These are phyloP conservation scores for Macaranga tanarius DNA, from an alignment of 441 rosid species.

Conservation along the genomic window DNA sequence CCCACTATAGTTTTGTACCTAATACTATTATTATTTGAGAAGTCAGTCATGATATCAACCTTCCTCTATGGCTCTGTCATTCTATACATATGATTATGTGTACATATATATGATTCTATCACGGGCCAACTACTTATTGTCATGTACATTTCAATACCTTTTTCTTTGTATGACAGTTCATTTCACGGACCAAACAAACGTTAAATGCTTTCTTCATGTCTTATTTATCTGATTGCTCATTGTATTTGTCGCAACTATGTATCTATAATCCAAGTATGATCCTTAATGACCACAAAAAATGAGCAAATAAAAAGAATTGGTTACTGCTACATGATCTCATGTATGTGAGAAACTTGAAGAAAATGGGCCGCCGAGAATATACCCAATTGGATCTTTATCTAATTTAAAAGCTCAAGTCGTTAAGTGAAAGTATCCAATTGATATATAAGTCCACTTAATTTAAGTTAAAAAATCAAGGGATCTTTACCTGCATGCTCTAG, in stretches of 20 bases:
- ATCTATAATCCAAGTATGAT: background rate
- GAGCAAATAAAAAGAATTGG: background rate
- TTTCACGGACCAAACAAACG: background rate
- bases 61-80: background rate
- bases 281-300: background rate
- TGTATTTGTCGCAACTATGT: background rate
- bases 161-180: background rate
- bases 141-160: slow-evolving; percentile 12
- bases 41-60: slow-evolving; percentile 13
- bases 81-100: background rate
- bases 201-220: background rate
- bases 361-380: too few relatives aligned
- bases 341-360: too few relatives aligned
- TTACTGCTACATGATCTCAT: too few relatives aligned
- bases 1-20: background rate
- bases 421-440: too few relatives aligned
- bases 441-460: too few relatives aligned
- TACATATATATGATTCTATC: slow-evolving; percentile 11
- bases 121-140: background rate
- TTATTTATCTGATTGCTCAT: background rate
- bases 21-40: background rate
- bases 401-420: too few relatives aligned
- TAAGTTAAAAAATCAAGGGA: too few relatives aligned
- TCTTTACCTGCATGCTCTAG: too few relatives aligned
- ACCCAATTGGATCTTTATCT: too few relatives aligned